A percentile compares a stretch with the other conserved stretches of the same genome.
These are phyloP conservation scores for Globisporangium camurandrum DNA, from an alignment of 352 stramenopile species.

Conservation along the genomic window DNA sequence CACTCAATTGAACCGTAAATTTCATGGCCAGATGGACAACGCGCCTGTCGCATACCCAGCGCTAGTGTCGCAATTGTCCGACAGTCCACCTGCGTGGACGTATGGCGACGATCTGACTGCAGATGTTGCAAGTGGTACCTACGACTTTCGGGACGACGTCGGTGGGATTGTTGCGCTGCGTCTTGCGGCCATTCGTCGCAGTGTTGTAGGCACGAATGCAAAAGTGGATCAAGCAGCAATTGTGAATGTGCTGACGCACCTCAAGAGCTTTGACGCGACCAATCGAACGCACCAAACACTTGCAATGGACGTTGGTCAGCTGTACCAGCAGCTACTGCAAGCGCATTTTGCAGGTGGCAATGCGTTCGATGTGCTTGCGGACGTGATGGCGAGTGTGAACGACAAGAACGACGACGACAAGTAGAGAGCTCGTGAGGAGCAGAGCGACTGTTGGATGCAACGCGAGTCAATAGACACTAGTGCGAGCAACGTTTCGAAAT, in stretches of 20 bases:
- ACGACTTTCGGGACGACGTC: conserved; percentile 46
- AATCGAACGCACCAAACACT: conserved; percentile 33
- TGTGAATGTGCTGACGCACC: background rate
- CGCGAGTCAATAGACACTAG: too few relatives aligned
- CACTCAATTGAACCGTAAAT: too few relatives aligned
- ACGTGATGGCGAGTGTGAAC: too few relatives aligned
- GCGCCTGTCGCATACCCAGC: too few relatives aligned
- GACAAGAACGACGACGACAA: too few relatives aligned
- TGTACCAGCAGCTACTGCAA: conserved; percentile 48
- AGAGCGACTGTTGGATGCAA: too few relatives aligned
- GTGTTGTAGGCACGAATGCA: conserved; percentile 29
- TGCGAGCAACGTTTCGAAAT: too few relatives aligned
- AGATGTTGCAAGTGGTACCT: conserved; percentile 35
- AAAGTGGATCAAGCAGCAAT: conserved; percentile 18
- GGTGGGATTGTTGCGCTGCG: conserved; percentile 14
- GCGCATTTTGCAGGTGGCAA: conserved; percentile 21
- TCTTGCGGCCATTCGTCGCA: too few relatives aligned
- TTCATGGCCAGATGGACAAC: background rate
- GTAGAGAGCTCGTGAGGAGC: too few relatives aligned
- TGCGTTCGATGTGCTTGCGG: conserved; percentile 24
- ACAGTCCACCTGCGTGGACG: too few relatives aligned
- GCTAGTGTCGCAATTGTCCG: too few relatives aligned
- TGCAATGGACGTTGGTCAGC: conserved; percentile 32
- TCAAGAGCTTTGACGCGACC: conserved; percentile 23
- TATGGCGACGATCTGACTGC: conserved; percentile 36